Evolutionary conservation across 1,139 yeast genomes (phyloP).

Genomic region (Hyphopichia fennica): DNA sequence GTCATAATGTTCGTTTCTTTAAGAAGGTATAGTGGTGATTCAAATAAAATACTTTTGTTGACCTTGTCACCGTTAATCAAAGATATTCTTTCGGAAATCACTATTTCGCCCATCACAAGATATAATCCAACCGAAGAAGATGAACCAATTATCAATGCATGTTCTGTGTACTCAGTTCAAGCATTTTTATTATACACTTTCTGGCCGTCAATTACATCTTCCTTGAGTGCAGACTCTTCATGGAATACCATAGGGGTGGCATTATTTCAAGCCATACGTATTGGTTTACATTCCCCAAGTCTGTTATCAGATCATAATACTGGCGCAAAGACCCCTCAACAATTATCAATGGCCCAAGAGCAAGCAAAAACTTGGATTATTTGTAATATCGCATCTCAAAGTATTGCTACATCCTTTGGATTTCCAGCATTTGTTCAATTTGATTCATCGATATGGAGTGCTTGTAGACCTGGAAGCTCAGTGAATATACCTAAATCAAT

Average conservation of each 20-base stretch:
- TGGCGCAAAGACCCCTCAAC: constrained; percentile 23
- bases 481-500: constrained; percentile 60
- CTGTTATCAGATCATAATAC: constrained; percentile 17
- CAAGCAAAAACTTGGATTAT: constrained; percentile 91
- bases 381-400: constrained; percentile 86
- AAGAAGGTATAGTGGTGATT: constrained; percentile 51
- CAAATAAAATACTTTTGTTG: constrained; percentile 41
- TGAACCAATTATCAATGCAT: constrained; percentile 80
- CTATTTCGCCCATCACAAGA: constrained; percentile 86
- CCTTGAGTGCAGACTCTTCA: constrained; percentile 90
- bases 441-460: constrained; percentile 67
- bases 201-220: constrained; percentile 96
- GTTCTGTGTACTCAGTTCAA: constrained; percentile 93
- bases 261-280: constrained; percentile 83
- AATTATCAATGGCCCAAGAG: constrained; percentile 57
- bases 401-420: constrained; percentile 89
- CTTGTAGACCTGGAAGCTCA: constrained; percentile 40
- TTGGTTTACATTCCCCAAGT: constrained; percentile 72
- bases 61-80: constrained; percentile 69
- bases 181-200: constrained; percentile 84
- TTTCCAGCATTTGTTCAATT: constrained; percentile 90
- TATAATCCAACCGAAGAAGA: constrained; percentile 74
- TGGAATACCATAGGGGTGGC: constrained; percentile 96
- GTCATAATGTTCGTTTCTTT: constrained; percentile 83
- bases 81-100: constrained; percentile 77